Evolutionary conservation across 352 stramenopile genomes (phyloP).

Genomic region (Pilasporangium apinafurcum): DNA sequence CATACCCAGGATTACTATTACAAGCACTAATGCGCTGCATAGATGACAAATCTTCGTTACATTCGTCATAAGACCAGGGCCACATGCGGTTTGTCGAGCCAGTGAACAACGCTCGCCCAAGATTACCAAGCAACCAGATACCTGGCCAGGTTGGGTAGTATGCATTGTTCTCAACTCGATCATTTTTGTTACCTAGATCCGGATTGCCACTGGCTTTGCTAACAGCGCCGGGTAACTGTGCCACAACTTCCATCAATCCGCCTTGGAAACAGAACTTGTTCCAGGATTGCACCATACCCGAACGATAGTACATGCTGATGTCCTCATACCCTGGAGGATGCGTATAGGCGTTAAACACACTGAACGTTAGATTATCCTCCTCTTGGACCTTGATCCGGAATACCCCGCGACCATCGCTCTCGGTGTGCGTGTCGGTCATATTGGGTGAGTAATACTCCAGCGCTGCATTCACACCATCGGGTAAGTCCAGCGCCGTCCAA

Average conservation of each 20-base stretch:
- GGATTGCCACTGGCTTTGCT: slow-evolving; percentile 33
- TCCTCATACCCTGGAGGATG: slow-evolving; percentile 12
- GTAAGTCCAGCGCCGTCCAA: slow-evolving; percentile 89
- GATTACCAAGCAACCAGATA: slow-evolving; percentile 94
- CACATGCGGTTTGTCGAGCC: slow-evolving; percentile 90
- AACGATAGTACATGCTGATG: slow-evolving; percentile 23
- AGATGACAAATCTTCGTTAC: slow-evolving; percentile 28
- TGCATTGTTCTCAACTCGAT: slow-evolving; percentile 19
- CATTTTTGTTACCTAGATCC: slow-evolving; percentile 31
- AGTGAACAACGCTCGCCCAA: slow-evolving; percentile 92
- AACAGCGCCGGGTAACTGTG: slow-evolving; percentile 80
- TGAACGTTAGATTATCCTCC: slow-evolving; percentile 28
- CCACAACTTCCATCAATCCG: slow-evolving; percentile 86
- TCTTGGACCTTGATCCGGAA: slow-evolving; percentile 32
- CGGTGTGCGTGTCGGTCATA: slow-evolving; percentile 35
- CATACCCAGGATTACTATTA: slow-evolving; percentile 85
- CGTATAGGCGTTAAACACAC: slow-evolving; percentile 55
- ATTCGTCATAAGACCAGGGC: slow-evolving; percentile 93
- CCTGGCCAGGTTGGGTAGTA: slow-evolving; percentile 90
- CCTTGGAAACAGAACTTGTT: slow-evolving; percentile 94
- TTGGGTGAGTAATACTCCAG: slow-evolving; percentile 89
- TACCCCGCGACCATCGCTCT: slow-evolving; percentile 18
- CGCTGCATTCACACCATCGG: slow-evolving; percentile 82
- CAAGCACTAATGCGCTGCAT: slow-evolving; percentile 77
- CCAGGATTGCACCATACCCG: slow-evolving; percentile 88